Percentiles rank a stretch among this genome's conserved stretches.
Evolutionary conservation across 768 basidiomycete species (phyloP).

Genomic region (Mycena capillaripes): DNA sequence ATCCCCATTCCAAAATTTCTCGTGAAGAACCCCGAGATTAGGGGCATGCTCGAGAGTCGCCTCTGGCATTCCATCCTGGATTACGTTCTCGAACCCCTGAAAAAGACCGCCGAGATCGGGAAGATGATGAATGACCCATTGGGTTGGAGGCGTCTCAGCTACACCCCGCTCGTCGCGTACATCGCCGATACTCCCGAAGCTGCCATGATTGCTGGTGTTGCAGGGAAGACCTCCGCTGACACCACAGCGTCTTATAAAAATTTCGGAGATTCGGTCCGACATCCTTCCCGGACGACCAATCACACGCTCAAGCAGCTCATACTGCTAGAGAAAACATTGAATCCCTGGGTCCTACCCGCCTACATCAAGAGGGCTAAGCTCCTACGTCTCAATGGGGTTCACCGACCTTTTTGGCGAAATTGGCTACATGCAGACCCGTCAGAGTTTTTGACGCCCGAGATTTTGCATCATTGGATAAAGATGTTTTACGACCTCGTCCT

Average conservation of each 20-base stretch:
- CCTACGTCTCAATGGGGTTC: neutral
- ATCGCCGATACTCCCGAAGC: conserved; percentile 41
- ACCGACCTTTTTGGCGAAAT: neutral
- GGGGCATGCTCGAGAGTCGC: conserved; percentile 28
- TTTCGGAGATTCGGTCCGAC: conserved; percentile 36
- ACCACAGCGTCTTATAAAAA: conserved; percentile 33
- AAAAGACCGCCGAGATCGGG: conserved; percentile 33
- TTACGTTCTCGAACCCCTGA: conserved; percentile 33
- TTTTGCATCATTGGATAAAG: neutral
- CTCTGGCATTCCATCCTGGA: conserved; percentile 38
- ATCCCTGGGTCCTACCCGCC: conserved; percentile 12
- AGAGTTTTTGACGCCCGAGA: neutral
- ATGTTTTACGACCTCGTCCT: neutral
- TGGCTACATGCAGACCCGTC: neutral
- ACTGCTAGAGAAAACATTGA: neutral
- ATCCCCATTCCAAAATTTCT: conserved; percentile 41
- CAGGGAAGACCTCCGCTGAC: conserved; percentile 34
- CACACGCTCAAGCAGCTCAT: conserved; percentile 22
- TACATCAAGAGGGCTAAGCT: neutral
- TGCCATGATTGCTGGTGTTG: conserved; percentile 24
- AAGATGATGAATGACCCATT: conserved; percentile 37
- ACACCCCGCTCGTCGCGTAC: conserved; percentile 33
- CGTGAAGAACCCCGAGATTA: conserved; percentile 18
- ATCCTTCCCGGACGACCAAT: conserved; percentile 28
- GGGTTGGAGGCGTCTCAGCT: conserved; percentile 34